Evolutionary conservation across 2,329 filamentous ascomycete genomes (phyloP).

Genomic region (Salinomyces thailandicus): DNA sequence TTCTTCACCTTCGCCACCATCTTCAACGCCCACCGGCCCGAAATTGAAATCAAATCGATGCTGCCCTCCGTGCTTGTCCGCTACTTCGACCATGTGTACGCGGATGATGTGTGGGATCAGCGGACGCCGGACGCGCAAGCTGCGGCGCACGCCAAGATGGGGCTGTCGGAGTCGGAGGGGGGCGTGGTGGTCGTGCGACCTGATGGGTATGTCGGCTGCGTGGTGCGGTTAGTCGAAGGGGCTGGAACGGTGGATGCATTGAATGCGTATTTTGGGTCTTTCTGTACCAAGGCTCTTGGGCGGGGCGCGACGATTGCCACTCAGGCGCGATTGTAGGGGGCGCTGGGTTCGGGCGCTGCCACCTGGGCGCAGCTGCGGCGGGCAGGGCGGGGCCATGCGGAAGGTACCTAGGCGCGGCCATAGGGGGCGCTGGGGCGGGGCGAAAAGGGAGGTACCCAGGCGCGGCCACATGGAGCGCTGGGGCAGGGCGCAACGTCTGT

Average conservation of each 20-base stretch:
- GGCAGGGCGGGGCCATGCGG: too few relatives aligned
- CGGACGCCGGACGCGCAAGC: slow-evolving; percentile 59
- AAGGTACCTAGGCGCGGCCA: too few relatives aligned
- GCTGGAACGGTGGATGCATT: slow-evolving; percentile 71
- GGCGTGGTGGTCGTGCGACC: slow-evolving; percentile 76
- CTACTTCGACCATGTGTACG: slow-evolving; percentile 75
- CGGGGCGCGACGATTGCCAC: too few relatives aligned
- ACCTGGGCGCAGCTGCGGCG: too few relatives aligned
- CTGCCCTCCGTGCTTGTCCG: slow-evolving; percentile 60
- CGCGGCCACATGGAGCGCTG: too few relatives aligned
- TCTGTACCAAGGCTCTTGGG: slow-evolving; percentile 6
- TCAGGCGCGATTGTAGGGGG: too few relatives aligned
- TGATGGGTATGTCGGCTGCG: slow-evolving; percentile 76
- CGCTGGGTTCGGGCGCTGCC: too few relatives aligned
- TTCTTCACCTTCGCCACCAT: slow-evolving; percentile 74
- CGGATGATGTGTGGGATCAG: slow-evolving; percentile 69
- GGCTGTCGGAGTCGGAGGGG: slow-evolving; percentile 60
- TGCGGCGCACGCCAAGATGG: slow-evolving; percentile 78
- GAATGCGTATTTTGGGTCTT: slow-evolving; percentile 60
- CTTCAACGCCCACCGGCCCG: slow-evolving; percentile 55
- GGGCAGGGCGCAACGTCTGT: too few relatives aligned
- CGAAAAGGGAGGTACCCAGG: too few relatives aligned
- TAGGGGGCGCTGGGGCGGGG: too few relatives aligned
- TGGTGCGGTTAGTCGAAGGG: slow-evolving; percentile 63
- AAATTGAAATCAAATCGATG: slow-evolving; percentile 62